A percentile compares a stretch with the other conserved stretches of the same genome.
Conservation (phyloP, 2,329 filamentous ascomycete species). For the Nemania abortiva region DNA sequence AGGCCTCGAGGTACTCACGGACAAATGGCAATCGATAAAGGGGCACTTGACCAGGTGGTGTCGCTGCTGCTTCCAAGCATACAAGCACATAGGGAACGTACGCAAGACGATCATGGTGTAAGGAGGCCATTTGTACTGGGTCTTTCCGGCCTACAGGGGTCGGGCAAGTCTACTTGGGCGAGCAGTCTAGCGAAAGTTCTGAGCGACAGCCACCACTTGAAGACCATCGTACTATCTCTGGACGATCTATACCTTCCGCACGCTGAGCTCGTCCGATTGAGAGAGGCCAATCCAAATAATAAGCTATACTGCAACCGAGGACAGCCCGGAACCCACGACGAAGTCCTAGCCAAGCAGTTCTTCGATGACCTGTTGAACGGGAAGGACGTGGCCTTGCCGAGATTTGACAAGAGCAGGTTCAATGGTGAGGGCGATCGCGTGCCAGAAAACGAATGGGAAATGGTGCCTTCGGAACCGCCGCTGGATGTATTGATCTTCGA, state of each 20-base stretch:
- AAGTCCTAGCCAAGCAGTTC: conserved; percentile 9
- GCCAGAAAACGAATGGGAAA: conserved; percentile 9
- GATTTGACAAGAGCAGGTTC: conserved; percentile 20
- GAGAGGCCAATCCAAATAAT: conserved; percentile 14
- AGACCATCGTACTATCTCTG: neutral
- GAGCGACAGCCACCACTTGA: neutral
- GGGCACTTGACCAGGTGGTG: neutral
- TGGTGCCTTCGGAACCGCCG: neutral
- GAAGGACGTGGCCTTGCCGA: conserved; percentile 5
- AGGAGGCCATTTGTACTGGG: neutral
- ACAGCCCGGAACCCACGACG: conserved; percentile 17
- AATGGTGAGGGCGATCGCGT: conserved; percentile 14
- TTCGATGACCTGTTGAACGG: neutral
- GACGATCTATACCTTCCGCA: conserved; percentile 5
- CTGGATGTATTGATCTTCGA: conserved; percentile 9
- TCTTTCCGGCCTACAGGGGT: neutral
- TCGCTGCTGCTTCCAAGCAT: conserved; percentile 12
- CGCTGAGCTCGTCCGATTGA: conserved; percentile 4
- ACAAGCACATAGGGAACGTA: conserved; percentile 1
- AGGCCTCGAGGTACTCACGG: neutral
- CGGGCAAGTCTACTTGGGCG: neutral
- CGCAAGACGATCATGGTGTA: neutral
- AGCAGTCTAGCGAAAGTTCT: neutral
- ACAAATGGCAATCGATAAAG: conserved; percentile 6
- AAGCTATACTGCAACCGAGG: conserved; percentile 1